Evolutionary conservation across 352 stramenopile genomes (phyloP).

Genomic region (Globisporangium orthogonon): DNA sequence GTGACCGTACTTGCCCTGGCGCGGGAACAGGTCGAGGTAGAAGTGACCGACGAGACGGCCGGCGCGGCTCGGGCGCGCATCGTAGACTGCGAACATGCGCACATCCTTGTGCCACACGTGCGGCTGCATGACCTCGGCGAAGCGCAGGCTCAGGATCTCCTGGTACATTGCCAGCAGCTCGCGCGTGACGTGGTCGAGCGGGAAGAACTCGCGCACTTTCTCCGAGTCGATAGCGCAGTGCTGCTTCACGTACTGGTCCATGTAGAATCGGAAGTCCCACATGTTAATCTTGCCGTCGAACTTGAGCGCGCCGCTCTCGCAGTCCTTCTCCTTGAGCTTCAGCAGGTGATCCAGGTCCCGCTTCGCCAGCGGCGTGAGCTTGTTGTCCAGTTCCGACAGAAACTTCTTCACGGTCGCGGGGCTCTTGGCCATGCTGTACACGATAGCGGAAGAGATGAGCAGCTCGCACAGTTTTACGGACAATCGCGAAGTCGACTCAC

Average conservation of each 20-base stretch:
- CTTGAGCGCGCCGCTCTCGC: constrained; percentile 37
- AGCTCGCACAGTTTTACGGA: background rate
- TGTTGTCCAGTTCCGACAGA: constrained; percentile 65
- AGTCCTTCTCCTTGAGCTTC: constrained; percentile 68
- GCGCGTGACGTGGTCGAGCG: constrained; percentile 77
- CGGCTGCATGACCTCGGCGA: constrained; percentile 69
- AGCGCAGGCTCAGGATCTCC: constrained; percentile 81
- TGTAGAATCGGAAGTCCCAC: constrained; percentile 90
- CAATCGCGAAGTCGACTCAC: constrained; percentile 17
- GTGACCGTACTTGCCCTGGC: constrained; percentile 84
- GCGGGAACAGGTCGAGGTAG: constrained; percentile 86
- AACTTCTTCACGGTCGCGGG: constrained; percentile 63
- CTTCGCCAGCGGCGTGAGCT: constrained; percentile 71
- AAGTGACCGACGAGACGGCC: constrained; percentile 77
- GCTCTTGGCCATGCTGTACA: constrained; percentile 54
- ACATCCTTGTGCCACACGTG: constrained; percentile 89
- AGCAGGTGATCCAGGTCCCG: constrained; percentile 65
- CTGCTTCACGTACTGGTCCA: constrained; percentile 83
- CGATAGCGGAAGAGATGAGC: too few relatives aligned
- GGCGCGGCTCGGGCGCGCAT: constrained; percentile 44
- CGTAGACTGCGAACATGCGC: constrained; percentile 80
- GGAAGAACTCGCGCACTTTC: constrained; percentile 87
- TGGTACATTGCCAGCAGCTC: constrained; percentile 87
- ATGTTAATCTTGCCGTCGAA: constrained; percentile 88
- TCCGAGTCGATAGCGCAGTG: constrained; percentile 85